Evolutionary conservation across 129 eudicot species (phyloP).

Genomic region (Centrapalus pauciflorus): DNA sequence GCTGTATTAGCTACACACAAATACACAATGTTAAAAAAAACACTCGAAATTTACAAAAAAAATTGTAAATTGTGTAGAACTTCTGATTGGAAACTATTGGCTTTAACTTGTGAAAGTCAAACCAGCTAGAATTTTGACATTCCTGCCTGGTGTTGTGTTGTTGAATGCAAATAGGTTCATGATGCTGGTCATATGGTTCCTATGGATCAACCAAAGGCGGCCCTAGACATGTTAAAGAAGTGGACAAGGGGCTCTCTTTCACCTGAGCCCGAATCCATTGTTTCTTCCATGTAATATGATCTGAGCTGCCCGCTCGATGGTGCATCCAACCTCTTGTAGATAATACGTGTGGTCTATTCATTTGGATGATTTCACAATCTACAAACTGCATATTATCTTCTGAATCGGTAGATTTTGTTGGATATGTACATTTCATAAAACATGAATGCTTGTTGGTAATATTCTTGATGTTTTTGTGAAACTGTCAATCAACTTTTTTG

Average conservation of each 20-base stretch:
- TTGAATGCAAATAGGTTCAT: slow-evolving; percentile 52
- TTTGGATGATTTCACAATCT: no score
- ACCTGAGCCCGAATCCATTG: slow-evolving; percentile 30
- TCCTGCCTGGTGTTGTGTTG: not conserved
- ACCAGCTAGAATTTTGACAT: no score
- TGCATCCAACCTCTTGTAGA: slow-evolving; percentile 2
- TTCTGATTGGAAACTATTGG: not conserved
- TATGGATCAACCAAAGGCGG: slow-evolving; percentile 95
- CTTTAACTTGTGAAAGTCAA: slow-evolving; percentile 9
- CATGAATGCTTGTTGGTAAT: no score
- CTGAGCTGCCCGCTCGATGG: not conserved
- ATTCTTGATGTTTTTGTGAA: no score
- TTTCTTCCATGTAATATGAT: slow-evolving; percentile 45
- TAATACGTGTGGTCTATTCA: not conserved
- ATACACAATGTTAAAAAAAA: not conserved
- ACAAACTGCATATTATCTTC: no score
- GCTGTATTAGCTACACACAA: no score
- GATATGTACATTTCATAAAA: no score
- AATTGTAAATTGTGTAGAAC: not conserved
- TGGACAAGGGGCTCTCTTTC: slow-evolving; percentile 74
- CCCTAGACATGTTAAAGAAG: slow-evolving; percentile 79
- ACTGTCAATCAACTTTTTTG: no score
- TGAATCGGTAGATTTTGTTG: no score
- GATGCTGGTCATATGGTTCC: slow-evolving; percentile 99
- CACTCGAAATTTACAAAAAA: not conserved